Conservation (phyloP, 2,329 filamentous ascomycete genomes). For the Malbranchea cinnamomea region DNA sequence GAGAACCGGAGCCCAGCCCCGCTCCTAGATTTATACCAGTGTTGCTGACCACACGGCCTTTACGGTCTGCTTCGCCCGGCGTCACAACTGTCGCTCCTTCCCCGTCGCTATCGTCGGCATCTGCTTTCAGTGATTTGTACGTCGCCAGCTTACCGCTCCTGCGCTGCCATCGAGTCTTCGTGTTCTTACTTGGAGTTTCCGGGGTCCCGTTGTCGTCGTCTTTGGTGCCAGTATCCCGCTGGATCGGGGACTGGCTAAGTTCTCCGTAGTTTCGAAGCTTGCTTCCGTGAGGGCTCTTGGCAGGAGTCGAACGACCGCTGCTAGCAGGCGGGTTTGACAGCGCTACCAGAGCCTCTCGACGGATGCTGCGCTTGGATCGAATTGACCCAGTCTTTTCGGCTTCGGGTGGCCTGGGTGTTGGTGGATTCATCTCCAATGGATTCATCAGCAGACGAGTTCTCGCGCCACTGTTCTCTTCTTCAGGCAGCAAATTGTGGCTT, state of each 20-base stretch:
- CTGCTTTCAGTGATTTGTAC: constrained; percentile 22
- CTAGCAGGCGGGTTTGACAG: constrained; percentile 22
- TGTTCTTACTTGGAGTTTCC: constrained; percentile 13
- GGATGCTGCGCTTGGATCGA: constrained; percentile 14
- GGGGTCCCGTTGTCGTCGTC: constrained; percentile 10
- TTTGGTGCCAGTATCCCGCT: constrained; percentile 13
- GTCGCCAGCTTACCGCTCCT: constrained; percentile 19
- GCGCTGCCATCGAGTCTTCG: constrained; percentile 18
- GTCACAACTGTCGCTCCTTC: constrained; percentile 11
- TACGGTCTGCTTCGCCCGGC: constrained; percentile 21
- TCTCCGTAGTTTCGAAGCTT: constrained; percentile 28
- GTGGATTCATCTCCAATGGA: constrained; percentile 32
- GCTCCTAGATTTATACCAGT: constrained; percentile 24
- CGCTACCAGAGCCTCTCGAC: constrained; percentile 19
- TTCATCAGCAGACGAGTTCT: constrained; percentile 18
- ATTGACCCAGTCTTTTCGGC: constrained; percentile 12
- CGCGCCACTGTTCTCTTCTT: constrained; percentile 19
- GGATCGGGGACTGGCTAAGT: constrained; percentile 13
- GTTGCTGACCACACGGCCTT: constrained; percentile 30
- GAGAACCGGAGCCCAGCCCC: constrained; percentile 16
- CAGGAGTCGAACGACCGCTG: constrained; percentile 14
- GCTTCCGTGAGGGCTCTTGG: constrained; percentile 13
- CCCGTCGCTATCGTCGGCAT: constrained; percentile 12
- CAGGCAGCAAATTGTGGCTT: constrained; percentile 17
- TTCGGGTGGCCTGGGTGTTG: constrained; percentile 25